phyloP scores from a whole-genome alignment of 176 grass and related monocot genomes.

The Canna indica region DNA sequence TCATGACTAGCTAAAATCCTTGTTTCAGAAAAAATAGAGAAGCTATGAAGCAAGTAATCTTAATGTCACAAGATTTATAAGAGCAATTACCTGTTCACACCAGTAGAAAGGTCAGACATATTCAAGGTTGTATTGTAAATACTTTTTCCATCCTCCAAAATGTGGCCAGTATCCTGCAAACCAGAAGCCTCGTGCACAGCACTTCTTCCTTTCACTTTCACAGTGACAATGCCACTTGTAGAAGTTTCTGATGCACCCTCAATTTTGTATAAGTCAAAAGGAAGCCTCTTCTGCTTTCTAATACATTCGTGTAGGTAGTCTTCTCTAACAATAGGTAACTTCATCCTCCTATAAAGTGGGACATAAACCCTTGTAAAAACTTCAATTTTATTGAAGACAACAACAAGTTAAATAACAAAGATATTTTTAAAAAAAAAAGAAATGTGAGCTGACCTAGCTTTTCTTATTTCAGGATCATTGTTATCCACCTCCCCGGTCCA shows the following conservation, averaged over 20 bases:
- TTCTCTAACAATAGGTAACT: constrained; percentile 70
- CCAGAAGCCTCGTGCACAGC: constrained; percentile 91
- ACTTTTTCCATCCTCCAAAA: constrained; percentile 81
- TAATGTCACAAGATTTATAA: not conserved
- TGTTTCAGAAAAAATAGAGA: not conserved
- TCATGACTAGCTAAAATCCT: not conserved
- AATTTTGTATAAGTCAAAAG: constrained; percentile 73
- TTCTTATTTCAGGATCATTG: constrained; percentile 62
- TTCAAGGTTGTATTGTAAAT: constrained; percentile 95
- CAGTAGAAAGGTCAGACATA: constrained; percentile 88
- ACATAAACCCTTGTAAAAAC: constrained; percentile 7
- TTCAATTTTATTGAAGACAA: not conserved
- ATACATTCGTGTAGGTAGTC: constrained; percentile 67
- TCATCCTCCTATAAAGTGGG: constrained; percentile 66
- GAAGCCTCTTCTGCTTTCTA: constrained; percentile 55
- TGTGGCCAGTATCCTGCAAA: constrained; percentile 88
- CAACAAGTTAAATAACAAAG: constrained; percentile 5
- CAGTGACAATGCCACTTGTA: constrained; percentile 58
- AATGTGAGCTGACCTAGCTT: constrained; percentile 53
- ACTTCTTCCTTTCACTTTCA: constrained; percentile 95
- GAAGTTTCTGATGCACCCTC: constrained; percentile 43
- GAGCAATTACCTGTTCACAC: constrained; percentile 70
- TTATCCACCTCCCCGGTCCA: constrained; percentile 49
- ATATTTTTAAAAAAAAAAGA: constrained; percentile 11
- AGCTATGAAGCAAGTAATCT: not conserved